phyloP scores from a whole-genome alignment of 2,329 filamentous ascomycete genomes.

The Fusarium miscanthi region DNA sequence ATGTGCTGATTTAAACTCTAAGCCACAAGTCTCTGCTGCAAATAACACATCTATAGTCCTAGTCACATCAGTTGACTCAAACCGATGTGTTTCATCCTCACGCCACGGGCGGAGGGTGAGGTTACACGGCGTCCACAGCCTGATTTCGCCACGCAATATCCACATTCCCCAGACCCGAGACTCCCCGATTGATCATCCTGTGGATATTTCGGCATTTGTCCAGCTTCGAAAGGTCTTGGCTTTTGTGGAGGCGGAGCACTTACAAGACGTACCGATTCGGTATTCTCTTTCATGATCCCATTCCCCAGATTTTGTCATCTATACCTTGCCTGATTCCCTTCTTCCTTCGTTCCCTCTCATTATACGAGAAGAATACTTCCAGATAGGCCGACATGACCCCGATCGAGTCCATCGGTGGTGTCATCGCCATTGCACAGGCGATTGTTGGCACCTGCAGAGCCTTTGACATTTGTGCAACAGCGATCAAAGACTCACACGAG shows the following conservation, averaged over 20 bases:
- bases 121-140: neutral
- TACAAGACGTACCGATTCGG: neutral
- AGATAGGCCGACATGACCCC: no score
- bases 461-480: neutral
- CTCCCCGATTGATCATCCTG: neutral
- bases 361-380: no score
- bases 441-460: neutral
- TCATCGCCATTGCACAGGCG: neutral
- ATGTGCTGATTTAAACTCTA: no score
- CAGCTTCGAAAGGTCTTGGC: neutral
- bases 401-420: neutral
- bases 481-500: neutral
- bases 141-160: neutral
- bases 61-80: neutral
- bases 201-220: neutral
- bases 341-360: no score
- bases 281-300: neutral
- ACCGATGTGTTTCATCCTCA: neutral
- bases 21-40: no score
- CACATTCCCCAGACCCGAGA: neutral
- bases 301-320: neutral
- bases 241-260: neutral
- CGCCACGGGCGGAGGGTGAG: neutral
- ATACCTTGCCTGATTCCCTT: neutral
- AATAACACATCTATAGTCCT: no score